These are phyloP conservation scores for Dactylis glomerata DNA, from an alignment of 176 grass and related monocot species.

Conservation along the genomic window DNA sequence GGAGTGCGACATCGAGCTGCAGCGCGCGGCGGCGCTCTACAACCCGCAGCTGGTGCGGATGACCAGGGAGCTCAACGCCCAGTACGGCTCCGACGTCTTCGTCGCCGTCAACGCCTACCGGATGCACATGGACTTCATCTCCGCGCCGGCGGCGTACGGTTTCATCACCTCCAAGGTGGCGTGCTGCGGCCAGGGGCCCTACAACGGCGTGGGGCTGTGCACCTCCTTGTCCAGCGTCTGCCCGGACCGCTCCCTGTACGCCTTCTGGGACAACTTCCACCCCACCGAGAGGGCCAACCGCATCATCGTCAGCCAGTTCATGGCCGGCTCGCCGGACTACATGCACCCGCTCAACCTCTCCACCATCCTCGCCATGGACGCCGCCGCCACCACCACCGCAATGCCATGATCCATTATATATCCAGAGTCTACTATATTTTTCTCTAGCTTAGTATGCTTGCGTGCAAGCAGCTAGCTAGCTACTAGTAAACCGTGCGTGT, in stretches of 20 bases:
- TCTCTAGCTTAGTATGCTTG: not conserved
- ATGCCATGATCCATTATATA: not conserved
- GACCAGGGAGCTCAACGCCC: constrained; percentile 41
- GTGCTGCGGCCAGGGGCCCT: constrained; percentile 68
- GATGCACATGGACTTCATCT: constrained; percentile 83
- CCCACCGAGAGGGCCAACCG: constrained; percentile 62
- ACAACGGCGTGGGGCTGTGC: constrained; percentile 68
- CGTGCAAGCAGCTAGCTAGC: not conserved
- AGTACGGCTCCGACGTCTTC: constrained; percentile 45
- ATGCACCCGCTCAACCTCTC: constrained; percentile 69
- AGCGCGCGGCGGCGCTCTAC: constrained; percentile 50
- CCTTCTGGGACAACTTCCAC: constrained; percentile 79
- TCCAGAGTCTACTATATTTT: not conserved
- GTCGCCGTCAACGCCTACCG: constrained; percentile 53
- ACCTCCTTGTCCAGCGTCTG: constrained; percentile 48
- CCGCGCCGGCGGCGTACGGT: constrained; percentile 46
- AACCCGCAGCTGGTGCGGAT: constrained; percentile 56
- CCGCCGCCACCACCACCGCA: not conserved
- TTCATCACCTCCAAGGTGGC: constrained; percentile 66
- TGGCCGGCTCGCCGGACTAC: constrained; percentile 40
- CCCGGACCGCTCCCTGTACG: constrained; percentile 42
- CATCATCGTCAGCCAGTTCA: constrained; percentile 69
- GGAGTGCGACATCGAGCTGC: constrained; percentile 51
- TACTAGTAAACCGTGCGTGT: not conserved
- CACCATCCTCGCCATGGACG: constrained; percentile 61